Conservation (phyloP, 2,329 filamentous ascomycete species). For the Zelopaecilomyces penicillatus region DNA sequence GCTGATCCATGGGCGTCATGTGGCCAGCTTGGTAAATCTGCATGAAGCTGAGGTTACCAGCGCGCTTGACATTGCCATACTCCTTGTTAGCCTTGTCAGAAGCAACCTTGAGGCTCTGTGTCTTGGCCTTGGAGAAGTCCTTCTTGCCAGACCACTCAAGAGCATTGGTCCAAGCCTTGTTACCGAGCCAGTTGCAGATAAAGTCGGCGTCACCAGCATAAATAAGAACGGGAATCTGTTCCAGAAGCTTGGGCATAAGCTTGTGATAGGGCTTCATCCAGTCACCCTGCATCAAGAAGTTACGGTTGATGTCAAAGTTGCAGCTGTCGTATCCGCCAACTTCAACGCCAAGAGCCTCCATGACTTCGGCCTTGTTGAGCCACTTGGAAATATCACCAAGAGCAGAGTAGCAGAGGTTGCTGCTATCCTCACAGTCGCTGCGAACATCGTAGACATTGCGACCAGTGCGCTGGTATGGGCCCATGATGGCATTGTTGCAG, state of each 20-base stretch:
- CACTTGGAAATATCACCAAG: constrained; percentile 80
- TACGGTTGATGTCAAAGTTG: constrained; percentile 95
- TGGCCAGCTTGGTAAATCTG: constrained; percentile 82
- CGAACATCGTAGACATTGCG: constrained; percentile 93
- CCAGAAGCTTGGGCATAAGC: constrained; percentile 73
- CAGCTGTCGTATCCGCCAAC: constrained; percentile 83
- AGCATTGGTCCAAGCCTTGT: constrained; percentile 86
- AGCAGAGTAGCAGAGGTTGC: constrained; percentile 83
- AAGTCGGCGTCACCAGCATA: constrained; percentile 85
- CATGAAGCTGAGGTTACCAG: constrained; percentile 90
- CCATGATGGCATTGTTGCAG: constrained; percentile 93
- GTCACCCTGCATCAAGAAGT: constrained; percentile 76
- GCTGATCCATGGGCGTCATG: constrained; percentile 96
- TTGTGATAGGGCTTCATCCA: constrained; percentile 98
- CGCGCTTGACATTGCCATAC: constrained; percentile 74
- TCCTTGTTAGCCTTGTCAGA: constrained; percentile 28
- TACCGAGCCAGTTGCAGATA: constrained; percentile 97
- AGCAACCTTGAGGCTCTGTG: constrained; percentile 59
- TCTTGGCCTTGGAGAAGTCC: constrained; percentile 62
- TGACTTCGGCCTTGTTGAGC: constrained; percentile 75
- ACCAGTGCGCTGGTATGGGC: constrained; percentile 84
- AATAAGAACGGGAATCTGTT: constrained; percentile 88
- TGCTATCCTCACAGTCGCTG: constrained; percentile 67
- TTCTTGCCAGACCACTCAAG: constrained; percentile 89
- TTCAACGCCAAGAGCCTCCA: constrained; percentile 80